These are phyloP conservation scores for Globisporangium sylvaticum DNA, from an alignment of 352 stramenopile species.

Conservation along the genomic window DNA sequence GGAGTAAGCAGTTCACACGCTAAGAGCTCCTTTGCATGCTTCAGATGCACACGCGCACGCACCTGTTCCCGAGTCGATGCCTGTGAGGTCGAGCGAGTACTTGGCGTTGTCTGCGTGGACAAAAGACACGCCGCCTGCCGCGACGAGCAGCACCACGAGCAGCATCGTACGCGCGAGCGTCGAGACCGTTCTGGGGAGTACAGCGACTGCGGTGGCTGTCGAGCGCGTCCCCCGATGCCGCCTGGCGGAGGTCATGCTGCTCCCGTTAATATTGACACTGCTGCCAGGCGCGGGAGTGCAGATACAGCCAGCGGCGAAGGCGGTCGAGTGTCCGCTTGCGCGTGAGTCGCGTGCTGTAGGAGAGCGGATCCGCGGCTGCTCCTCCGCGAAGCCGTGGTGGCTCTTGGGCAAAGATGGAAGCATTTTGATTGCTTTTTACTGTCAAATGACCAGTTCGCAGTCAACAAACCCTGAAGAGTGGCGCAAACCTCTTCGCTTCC, in stretches of 20 bases:
- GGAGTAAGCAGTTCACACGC: neutral
- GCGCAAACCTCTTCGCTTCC: neutral
- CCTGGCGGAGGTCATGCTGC: neutral
- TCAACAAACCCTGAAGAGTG: neutral
- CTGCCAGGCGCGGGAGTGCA: neutral
- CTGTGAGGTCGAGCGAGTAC: slow-evolving; percentile 31
- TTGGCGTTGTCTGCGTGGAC: slow-evolving; percentile 22
- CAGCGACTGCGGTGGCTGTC: neutral
- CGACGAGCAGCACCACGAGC: neutral
- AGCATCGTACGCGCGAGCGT: neutral
- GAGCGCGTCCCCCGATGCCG: neutral
- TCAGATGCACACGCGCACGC: neutral
- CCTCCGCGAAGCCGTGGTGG: neutral
- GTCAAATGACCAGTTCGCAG: neutral
- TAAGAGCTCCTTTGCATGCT: neutral
- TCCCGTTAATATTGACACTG: neutral
- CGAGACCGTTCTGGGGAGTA: neutral
- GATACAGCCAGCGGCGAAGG: neutral
- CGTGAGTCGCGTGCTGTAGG: neutral
- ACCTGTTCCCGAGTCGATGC: slow-evolving; percentile 34
- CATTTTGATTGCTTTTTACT: neutral
- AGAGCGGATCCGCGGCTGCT: neutral
- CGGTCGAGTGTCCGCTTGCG: neutral
- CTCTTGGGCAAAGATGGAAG: neutral
- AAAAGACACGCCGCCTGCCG: neutral